Evolutionary conservation across 108 stramenopile genomes (phyloP), one percentile per base, ranked within the genome.

Genomic region (Epipyxis sp.): DNA sequence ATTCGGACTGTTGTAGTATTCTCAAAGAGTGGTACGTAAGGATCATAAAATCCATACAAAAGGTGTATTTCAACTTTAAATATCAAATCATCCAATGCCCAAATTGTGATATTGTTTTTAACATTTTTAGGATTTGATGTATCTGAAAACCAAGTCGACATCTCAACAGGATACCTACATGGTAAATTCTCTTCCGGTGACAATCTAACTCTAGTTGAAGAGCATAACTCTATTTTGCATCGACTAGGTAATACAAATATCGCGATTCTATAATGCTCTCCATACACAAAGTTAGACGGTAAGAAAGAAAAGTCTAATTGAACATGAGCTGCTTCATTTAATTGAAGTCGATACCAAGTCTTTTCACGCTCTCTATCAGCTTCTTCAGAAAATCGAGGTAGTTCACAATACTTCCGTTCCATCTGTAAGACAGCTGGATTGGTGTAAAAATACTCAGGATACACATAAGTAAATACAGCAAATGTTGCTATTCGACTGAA

Each of bases 11-110:
- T 86, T 42, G 90, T 80, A 3, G 91, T 88, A 42, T 90, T 85
- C 50, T 71, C 43, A 59, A 93, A 92, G 35, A 88, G 86, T 30
- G 85, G 80, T 25, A 88, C 81, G n/a, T 81, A 37, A 3, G 91
- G 82, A 16, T 83, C 50, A 32, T 76, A 90, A 44, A 91, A 67
- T 39, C 92, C 92, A 86, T 91, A 59, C 59, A 90, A 57, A 34
- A 93, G 78, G 46, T 93, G 92, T 39, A 92, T 59, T 80, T 92
- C 89, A 59, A 91, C 86, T 67, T 87, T 85, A 50, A 93, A 79
- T 30, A 89, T 67, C 30, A 88, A 69, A 81, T 93, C 92, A 69
- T 93, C 92, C 74, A 93, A 61, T 1, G 91, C 87, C 20, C 86
- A 50, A 35, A 93, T 39, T 13, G 90, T 89, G 45, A 93, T 79